Base-by-base conservation (phyloP, 2,329 filamentous ascomycete species). In the Fusarium torreyae region DNA sequence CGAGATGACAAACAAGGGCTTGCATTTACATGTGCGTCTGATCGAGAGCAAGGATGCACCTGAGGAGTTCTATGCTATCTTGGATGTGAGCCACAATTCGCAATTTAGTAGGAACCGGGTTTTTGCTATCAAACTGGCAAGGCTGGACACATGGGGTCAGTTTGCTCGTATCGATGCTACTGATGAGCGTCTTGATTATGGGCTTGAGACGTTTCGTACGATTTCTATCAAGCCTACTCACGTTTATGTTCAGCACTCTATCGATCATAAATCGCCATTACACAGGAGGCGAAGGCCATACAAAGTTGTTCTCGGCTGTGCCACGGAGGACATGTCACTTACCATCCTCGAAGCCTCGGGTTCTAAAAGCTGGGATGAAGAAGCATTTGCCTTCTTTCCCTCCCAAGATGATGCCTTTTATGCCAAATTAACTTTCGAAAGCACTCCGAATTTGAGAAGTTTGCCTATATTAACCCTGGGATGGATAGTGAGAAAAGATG, bases 1-100 rank as follows among this genome's bases (percentile, higher is more conserved):
- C 15, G 60, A 63, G 22, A 56, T 63, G 60, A 63, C 60, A 7
- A 63, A 63, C 2, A 63, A 56, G 4, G 60, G 60, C 5, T 3
- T 63, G n/a, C 60, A 63, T 8, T 8, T 63, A 0, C 57, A 63
- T 11, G 49, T 62, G 7, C 49, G 36, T 2, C 3, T 63, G 4
- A 34, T 63, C 2, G 28, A 48, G 7, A 26, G 33, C 18, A 4
- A 26, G 5, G 1, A 31, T 1, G 22, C 10, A 5, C 34, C 60
- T 1, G 33, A 62, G 5, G 57, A 63, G 8, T 54, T 56, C 34
- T 56, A 44, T 13, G 57, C 57, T 5, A 62, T 63, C 6, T 22
- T 63, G 13, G 46, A 62, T 10, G 24, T 62, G 6, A 43, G 15
- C 2, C 53, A 60, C 3, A 31, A 33, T 33, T 43, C 22, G 18